Base-by-base conservation (phyloP, 2,329 filamentous ascomycete genomes). In the Aspergillus sp. region DNA sequence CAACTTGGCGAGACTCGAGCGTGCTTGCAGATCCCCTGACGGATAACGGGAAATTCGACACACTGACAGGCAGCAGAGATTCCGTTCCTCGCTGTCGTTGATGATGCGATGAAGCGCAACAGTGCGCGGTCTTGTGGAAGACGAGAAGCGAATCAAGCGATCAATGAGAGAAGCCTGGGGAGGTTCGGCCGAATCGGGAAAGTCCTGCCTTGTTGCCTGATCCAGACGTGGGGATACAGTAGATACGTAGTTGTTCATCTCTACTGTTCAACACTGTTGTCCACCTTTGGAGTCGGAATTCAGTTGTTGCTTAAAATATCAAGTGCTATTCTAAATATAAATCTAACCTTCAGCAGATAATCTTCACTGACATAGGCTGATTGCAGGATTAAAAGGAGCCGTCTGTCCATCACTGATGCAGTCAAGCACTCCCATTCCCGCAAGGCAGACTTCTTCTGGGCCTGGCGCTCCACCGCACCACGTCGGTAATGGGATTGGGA, bases 291-390 rank as follows among this genome's bases (percentile, higher is more conserved):
- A 20, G 18, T 36, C 5, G 7, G 18, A 15, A 15, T 34, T 8
- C 43, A 9, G 18, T 17, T 43, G 41, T 45, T 53, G 50, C 50
- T 53, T 53, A 53, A 53, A 53, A 53, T 53, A 53, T 44, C 49
- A 26, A 17, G 36, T 34, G 47, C 45, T 26, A 45, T 51, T 56
- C 57, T 53, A 48, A 48, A 34, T 22, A 32, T 48, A 48, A 55
- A 48, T 12, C 34, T 50, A 41, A 44, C 6, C 7, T n/a, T 36
- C 32, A 43, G 24, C 20, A 43, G 6, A 26, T 55, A 48, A 48
- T 55, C 53, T 55, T 48, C 44, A 55, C 34, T 47, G 32, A 51
- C 26, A 45, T 48, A 36, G 55, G 49, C 52, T 34, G 44, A 55
- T 30, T 48, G 36, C 17, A 30, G 8, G 6, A 15, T 32, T 48